Conservation (phyloP, 1,139 yeast species). For the Saccharomyces pastorianus region DNA sequence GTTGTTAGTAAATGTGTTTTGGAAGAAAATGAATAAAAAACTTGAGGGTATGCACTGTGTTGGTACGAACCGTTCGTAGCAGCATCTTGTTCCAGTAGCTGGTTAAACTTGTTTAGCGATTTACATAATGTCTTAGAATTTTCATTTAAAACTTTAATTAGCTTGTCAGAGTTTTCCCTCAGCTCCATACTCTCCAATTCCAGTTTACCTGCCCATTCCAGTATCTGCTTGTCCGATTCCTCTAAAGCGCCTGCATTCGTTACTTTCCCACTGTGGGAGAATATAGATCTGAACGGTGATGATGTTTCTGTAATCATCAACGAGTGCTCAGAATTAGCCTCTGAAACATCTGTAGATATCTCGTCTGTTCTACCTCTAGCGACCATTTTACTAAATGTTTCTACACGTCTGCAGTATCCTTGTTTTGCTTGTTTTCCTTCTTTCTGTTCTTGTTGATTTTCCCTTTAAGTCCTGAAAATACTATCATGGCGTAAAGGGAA, state of each 20-base stretch:
- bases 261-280: not conserved
- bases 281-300: conserved; percentile 3
- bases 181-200: conserved; percentile 40
- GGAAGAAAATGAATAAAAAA: not conserved
- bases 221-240: conserved; percentile 32
- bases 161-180: conserved; percentile 30
- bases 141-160: conserved; percentile 16
- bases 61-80: not conserved
- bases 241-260: conserved; percentile 11
- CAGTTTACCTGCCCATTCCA: conserved; percentile 40
- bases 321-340: not conserved
- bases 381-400: not conserved
- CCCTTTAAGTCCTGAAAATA: not conserved
- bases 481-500: not conserved
- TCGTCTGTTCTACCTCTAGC: not conserved
- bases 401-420: not conserved
- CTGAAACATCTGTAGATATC: conserved; percentile 4
- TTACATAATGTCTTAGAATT: not conserved
- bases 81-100: not conserved
- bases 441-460: not conserved
- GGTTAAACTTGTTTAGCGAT: not conserved
- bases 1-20: not conserved
- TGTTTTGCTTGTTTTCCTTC: not conserved
- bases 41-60: not conserved
- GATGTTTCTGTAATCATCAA: conserved; percentile 5